Evolutionary conservation across 176 grass and related monocot species (phyloP).

Genomic region (Typha latifolia): DNA sequence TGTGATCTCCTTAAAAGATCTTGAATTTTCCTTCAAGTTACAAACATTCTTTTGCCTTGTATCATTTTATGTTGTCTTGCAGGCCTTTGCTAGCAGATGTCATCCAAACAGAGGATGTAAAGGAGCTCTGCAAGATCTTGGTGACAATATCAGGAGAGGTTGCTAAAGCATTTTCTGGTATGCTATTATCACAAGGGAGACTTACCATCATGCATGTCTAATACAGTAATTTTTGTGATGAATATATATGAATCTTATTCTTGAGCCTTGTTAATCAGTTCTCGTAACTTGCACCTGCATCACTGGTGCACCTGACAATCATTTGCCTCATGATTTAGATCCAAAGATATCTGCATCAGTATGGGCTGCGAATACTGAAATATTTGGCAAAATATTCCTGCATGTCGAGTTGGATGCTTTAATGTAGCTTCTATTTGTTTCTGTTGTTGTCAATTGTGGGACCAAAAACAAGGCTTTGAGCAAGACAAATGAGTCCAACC

Average conservation of each 20-base stretch:
- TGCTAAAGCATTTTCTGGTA: slow-evolving; percentile 66
- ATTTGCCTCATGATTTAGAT: not conserved
- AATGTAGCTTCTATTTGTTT: no score
- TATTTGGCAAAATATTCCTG: no score
- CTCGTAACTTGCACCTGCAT: not conserved
- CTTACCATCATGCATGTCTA: not conserved
- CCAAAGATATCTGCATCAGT: not conserved
- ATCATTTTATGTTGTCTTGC: slow-evolving; percentile 27
- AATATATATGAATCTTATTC: not conserved
- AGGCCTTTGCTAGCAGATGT: slow-evolving; percentile 96
- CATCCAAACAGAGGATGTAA: slow-evolving; percentile 70
- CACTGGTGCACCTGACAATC: not conserved
- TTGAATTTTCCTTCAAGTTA: slow-evolving; percentile 14
- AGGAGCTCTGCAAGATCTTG: slow-evolving; percentile 79
- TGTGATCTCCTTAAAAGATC: not conserved
- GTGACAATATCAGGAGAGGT: slow-evolving; percentile 57
- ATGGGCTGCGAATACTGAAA: no score
- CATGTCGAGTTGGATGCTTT: no score
- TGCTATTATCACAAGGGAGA: slow-evolving; percentile 7
- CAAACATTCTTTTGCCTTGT: slow-evolving; percentile 16
- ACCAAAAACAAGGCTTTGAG: no score
- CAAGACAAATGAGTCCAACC: no score
- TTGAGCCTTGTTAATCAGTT: not conserved
- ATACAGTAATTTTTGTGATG: not conserved
- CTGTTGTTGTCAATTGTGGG: no score